Evolutionary conservation across 2,329 filamentous ascomycete genomes (phyloP), one percentile per base, ranked within the genome.

Genomic region (Knoxdaviesia proteae): DNA sequence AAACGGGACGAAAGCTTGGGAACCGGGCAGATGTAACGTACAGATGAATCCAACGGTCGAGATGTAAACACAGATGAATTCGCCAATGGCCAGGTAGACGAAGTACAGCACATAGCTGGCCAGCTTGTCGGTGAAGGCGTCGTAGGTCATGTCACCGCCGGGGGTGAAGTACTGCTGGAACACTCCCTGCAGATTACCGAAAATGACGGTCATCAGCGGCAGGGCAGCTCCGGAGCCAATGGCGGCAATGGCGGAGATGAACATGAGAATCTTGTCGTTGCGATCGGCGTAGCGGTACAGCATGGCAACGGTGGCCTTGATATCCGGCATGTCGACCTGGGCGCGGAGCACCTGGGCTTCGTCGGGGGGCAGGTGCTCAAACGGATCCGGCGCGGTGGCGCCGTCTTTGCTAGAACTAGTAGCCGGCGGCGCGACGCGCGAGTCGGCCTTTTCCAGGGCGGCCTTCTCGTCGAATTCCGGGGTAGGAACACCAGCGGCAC

Each of bases 21-120:
- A 10, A 36, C 31, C 20, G n/a, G 31, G n/a, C 8, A 6, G 42
- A 30, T n/a, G 20, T 11, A 37, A 49, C 48, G 48, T 42, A 50
- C 48, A 94, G 51, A 94, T 93, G 62, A 92, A 94, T 20, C 84
- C 83, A 11, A 92, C 76, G 0, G 87, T 94, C 30, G 75, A 70
- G 46, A 92, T 64, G 56, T 92, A 93, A 38, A 77, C 76, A 39
- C 40, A 45, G 31, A 49, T 59, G 49, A 92, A 93, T 54, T 87
- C 80, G 48, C 68, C 84, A 45, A 93, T 75, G 38, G 73, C 84
- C 39, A 94, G 69, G 56, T 93, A 93, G 34, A 94, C 62, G 49
- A 92, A 90, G 59, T 92, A 92, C 34, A 92, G 60, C 7, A 86
- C 80, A 50, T 79, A 71, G 38, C 66, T 63, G 6, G 61, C 61